Percentiles rank a stretch among this genome's conserved stretches.
Conservation (phyloP, 306 rosid genomes). For the Spatholobus suberectus region DNA sequence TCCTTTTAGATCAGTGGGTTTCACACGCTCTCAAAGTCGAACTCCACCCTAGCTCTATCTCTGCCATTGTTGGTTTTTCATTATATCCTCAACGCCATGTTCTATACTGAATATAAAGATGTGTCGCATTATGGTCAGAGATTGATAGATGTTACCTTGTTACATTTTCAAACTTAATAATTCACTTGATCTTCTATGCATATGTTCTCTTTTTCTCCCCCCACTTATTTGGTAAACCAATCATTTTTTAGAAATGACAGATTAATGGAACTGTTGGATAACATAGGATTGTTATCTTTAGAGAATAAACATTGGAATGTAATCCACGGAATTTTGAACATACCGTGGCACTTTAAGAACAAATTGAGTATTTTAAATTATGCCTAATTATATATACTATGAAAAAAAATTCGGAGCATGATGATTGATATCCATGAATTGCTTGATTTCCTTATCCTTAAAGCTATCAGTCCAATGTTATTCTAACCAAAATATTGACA, state of each 20-base stretch:
- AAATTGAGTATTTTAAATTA: not conserved
- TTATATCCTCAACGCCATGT: constrained; percentile 12
- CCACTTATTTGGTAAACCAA: constrained; percentile 30
- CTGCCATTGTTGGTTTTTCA: constrained; percentile 1
- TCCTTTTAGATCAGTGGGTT: constrained; percentile 18
- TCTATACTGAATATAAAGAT: not conserved
- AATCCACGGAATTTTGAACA: not conserved
- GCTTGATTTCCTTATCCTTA: constrained; percentile 14
- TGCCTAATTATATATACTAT: not conserved
- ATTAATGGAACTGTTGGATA: constrained; percentile 8
- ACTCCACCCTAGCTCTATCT: not conserved
- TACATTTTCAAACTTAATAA: constrained; percentile 13
- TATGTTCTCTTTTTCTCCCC: not conserved
- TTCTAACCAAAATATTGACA: not conserved
- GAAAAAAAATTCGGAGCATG: not conserved
- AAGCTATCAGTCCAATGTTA: constrained; percentile 13
- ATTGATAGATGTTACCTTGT: not conserved
- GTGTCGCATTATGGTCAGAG: not conserved
- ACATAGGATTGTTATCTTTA: constrained; percentile 19
- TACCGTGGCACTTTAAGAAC: not conserved
- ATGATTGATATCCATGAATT: not conserved
- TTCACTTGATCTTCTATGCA: not conserved
- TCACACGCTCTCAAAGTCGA: constrained; percentile 19
- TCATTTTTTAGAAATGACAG: not conserved
- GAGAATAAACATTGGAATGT: not conserved